phyloP scores from a whole-genome alignment of 768 basidiomycete species.

The Boletus sp. region DNA sequence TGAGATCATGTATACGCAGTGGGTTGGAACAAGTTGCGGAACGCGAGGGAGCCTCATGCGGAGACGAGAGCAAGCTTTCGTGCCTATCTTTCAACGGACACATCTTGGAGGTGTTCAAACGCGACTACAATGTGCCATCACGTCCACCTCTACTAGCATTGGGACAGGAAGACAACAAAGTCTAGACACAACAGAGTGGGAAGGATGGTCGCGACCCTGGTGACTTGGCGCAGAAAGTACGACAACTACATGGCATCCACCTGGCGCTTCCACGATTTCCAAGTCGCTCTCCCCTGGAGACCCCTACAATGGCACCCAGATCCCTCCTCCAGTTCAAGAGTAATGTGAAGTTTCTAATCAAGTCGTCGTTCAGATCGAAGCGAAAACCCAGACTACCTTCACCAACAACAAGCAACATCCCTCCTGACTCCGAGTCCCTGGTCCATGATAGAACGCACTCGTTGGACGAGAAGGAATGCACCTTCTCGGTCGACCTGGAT shows the following conservation, averaged over 20 bases:
- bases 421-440: background rate
- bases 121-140: no score
- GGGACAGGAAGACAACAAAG: background rate
- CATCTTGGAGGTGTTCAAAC: no score
- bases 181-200: background rate
- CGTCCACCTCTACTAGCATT: background rate
- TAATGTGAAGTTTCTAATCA: background rate
- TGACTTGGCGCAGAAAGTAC: background rate
- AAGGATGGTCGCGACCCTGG: background rate
- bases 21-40: background rate
- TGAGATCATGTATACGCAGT: background rate
- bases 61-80: background rate
- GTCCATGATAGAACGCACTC: background rate
- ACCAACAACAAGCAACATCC: background rate
- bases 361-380: background rate
- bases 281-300: no score
- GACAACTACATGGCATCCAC: background rate
- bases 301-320: background rate
- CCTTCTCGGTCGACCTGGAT: background rate
- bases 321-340: background rate
- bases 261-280: background rate
- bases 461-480: background rate
- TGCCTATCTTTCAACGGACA: no score
- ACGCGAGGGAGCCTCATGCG: no score
- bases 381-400: background rate